phyloP scores from a whole-genome alignment of 208 protist species.

The Blastocrithidia nonstop region DNA sequence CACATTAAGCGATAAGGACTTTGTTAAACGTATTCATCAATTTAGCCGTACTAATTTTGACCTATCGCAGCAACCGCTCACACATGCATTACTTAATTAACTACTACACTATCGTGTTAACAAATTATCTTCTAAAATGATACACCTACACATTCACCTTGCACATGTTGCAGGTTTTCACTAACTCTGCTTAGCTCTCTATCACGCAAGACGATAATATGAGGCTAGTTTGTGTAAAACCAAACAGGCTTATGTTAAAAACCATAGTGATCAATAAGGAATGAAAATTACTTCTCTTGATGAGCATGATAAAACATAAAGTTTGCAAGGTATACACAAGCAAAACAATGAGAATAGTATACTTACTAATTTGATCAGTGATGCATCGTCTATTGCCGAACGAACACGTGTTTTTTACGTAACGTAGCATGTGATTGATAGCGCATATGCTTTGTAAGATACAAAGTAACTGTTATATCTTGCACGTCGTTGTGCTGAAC shows the following conservation, averaged over 20 bases:
- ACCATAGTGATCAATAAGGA: background rate
- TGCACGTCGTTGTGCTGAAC: slow-evolving; percentile 20
- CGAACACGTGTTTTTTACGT: slow-evolving; percentile 12
- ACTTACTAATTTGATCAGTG: background rate
- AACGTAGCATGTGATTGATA: slow-evolving; percentile 40
- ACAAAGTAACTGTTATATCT: slow-evolving; percentile 24
- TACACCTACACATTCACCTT: slow-evolving; percentile 38
- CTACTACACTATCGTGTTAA: slow-evolving; percentile 19
- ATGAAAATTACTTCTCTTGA: background rate
- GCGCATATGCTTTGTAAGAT: slow-evolving; percentile 34
- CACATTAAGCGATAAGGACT: slow-evolving; percentile 23
- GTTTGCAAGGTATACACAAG: background rate
- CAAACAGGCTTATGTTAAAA: slow-evolving; percentile 2
- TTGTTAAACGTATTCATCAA: slow-evolving; percentile 30
- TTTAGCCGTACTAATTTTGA: slow-evolving; percentile 59
- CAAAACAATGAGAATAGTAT: background rate
- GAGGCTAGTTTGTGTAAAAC: slow-evolving; percentile 2
- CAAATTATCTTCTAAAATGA: slow-evolving; percentile 12
- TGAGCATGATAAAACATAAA: background rate
- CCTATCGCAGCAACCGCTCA: slow-evolving; percentile 9
- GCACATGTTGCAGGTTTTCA: slow-evolving; percentile 39
- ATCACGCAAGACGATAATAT: slow-evolving; percentile 18
- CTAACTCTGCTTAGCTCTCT: slow-evolving; percentile 22
- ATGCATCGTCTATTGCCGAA: background rate
- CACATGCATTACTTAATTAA: slow-evolving; percentile 36